phyloP scores from a whole-genome alignment of 352 stramenopile species.

The Globisporangium canariense region DNA sequence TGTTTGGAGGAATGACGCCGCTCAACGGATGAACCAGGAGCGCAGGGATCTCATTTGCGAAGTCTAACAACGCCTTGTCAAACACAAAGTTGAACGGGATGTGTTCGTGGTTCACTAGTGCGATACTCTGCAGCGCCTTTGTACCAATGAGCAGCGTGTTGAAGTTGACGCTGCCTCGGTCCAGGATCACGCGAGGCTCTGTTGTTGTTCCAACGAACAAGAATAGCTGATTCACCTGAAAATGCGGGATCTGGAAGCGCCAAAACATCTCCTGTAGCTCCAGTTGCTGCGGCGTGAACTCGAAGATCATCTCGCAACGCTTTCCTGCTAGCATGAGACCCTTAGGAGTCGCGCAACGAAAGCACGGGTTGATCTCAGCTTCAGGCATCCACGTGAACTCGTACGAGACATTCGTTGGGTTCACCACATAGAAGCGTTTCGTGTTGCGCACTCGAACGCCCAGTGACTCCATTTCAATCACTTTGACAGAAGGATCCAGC shows the following conservation, averaged over 20 bases:
- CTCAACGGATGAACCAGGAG: constrained; percentile 85
- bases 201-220: constrained; percentile 90
- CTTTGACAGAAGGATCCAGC: constrained; percentile 82
- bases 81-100: constrained; percentile 95
- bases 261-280: constrained; percentile 92
- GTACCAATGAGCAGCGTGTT: constrained; percentile 89
- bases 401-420: constrained; percentile 92
- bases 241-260: constrained; percentile 87
- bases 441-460: constrained; percentile 91
- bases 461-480: constrained; percentile 92
- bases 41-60: constrained; percentile 70
- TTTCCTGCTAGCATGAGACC: constrained; percentile 92
- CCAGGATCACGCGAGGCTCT: constrained; percentile 87
- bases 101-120: constrained; percentile 91
- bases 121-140: constrained; percentile 81
- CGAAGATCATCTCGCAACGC: constrained; percentile 95
- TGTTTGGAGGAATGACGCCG: constrained; percentile 88
- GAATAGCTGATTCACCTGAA: constrained; percentile 89
- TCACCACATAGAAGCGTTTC: constrained; percentile 91
- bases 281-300: constrained; percentile 91
- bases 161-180: constrained; percentile 90
- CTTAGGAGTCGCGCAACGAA: constrained; percentile 88
- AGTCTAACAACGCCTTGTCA: constrained; percentile 85
- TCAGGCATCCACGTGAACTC: constrained; percentile 91
- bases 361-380: constrained; percentile 71